Conservation (phyloP, 2,329 filamentous ascomycete species). For the Claviceps citrina region DNA sequence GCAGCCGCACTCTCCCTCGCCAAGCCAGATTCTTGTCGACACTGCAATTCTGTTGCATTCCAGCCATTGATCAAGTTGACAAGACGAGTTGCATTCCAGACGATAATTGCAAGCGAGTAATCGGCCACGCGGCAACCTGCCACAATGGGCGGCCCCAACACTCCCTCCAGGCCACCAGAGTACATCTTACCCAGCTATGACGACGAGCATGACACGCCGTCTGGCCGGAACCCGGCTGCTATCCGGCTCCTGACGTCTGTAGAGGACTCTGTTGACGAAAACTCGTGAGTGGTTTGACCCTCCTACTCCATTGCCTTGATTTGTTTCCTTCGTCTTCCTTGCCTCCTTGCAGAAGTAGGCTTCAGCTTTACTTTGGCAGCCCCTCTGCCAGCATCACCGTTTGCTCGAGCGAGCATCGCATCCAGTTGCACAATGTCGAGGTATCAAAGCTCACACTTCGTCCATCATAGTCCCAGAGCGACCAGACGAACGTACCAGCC, state of each 20-base stretch:
- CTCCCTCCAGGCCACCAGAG: conserved; percentile 38
- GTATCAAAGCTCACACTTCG: conserved; percentile 24
- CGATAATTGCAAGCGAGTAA: neutral
- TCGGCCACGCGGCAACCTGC: neutral
- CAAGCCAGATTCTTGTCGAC: neutral
- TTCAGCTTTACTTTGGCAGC: neutral
- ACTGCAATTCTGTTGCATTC: neutral
- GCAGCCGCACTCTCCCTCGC: neutral
- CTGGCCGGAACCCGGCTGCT: conserved; percentile 33
- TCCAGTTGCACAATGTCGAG: conserved; percentile 5
- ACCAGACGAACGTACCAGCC: conserved; percentile 36
- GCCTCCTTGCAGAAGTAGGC: neutral
- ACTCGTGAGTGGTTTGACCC: conserved; percentile 38
- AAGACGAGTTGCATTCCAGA: conserved; percentile 15
- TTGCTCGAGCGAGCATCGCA: too few relatives aligned
- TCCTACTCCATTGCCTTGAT: neutral
- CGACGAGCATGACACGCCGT: conserved; percentile 35
- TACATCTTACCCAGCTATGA: conserved; percentile 43
- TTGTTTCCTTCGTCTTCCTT: neutral
- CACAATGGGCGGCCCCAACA: conserved; percentile 35
- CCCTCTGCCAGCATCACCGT: too few relatives aligned
- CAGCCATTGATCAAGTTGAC: neutral
- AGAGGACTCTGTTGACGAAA: conserved; percentile 36
- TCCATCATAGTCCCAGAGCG: conserved; percentile 24
- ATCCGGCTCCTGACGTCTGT: conserved; percentile 48